Conservation (phyloP, 306 rosid species). For the Geum urbanum region DNA sequence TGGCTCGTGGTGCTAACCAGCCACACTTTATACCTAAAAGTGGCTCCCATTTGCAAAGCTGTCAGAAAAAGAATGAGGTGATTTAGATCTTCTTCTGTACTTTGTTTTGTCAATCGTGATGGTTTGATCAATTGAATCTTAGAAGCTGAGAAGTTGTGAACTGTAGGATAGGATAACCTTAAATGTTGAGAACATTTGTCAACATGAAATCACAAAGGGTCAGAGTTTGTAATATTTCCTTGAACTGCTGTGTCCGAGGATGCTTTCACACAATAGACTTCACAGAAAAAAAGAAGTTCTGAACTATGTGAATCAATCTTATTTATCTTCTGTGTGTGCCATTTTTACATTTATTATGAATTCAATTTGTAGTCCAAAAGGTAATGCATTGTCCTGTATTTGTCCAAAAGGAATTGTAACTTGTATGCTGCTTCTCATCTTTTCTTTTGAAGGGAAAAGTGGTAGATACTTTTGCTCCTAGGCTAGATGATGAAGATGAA, state of each 20-base stretch:
- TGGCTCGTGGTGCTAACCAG: background rate
- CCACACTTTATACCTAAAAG: background rate
- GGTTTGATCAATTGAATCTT: background rate
- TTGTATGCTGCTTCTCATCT: slow-evolving; percentile 17
- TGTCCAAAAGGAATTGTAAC: slow-evolving; percentile 5
- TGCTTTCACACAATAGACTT: background rate
- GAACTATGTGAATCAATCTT: background rate
- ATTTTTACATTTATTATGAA: background rate
- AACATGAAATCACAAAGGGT: slow-evolving; percentile 70
- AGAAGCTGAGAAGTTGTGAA: too few relatives aligned
- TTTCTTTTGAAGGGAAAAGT: slow-evolving; percentile 42
- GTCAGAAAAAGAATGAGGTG: background rate
- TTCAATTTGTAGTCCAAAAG: background rate
- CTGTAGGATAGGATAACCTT: too few relatives aligned
- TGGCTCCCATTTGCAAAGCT: background rate
- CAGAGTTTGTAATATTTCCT: slow-evolving; percentile 6
- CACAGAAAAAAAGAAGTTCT: background rate
- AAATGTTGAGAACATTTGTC: slow-evolving; percentile 45
- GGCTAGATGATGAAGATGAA: slow-evolving; percentile 53
- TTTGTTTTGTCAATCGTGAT: background rate
- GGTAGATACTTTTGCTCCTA: slow-evolving; percentile 51
- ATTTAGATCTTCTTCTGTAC: background rate
- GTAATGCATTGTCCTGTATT: background rate
- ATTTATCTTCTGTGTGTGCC: background rate
- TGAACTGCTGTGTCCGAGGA: background rate